phyloP scores from a whole-genome alignment of 2,329 filamentous ascomycete genomes.

The Fusarium anguioides region DNA sequence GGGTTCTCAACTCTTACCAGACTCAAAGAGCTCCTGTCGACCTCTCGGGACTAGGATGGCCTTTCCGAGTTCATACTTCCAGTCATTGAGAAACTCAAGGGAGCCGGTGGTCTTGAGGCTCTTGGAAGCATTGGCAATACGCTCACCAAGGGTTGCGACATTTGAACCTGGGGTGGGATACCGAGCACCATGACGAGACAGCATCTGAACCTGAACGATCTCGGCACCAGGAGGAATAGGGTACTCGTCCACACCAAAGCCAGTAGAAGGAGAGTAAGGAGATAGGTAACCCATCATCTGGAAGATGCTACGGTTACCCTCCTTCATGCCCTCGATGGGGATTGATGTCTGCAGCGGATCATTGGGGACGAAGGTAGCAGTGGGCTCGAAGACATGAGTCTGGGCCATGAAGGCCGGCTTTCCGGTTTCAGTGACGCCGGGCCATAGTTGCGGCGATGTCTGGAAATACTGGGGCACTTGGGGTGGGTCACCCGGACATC shows the following conservation, averaged over 20 bases:
- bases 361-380: slow-evolving; percentile 73
- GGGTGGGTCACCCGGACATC: slow-evolving; percentile 48
- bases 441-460: slow-evolving; percentile 68
- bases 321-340: slow-evolving; percentile 70
- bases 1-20: slow-evolving; percentile 50
- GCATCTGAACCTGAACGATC: slow-evolving; percentile 77
- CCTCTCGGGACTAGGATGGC: slow-evolving; percentile 80
- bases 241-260: slow-evolving; percentile 80
- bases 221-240: slow-evolving; percentile 73
- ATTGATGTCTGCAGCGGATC: slow-evolving; percentile 76
- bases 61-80: slow-evolving; percentile 75
- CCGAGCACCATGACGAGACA: slow-evolving; percentile 77
- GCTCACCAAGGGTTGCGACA: slow-evolving; percentile 65
- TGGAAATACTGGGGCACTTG: slow-evolving; percentile 72
- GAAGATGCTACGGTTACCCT: slow-evolving; percentile 73
- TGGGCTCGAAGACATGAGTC: slow-evolving; percentile 74
- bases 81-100: slow-evolving; percentile 74
- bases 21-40: slow-evolving; percentile 78
- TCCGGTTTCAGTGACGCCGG: slow-evolving; percentile 77
- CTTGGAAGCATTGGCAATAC: slow-evolving; percentile 64
- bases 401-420: slow-evolving; percentile 76
- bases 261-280: slow-evolving; percentile 76
- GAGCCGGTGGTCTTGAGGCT: slow-evolving; percentile 67
- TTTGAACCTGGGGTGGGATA: slow-evolving; percentile 74
- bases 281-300: slow-evolving; percentile 73